Evolutionary conservation across 208 protist genomes (phyloP).

Genomic region (Leishmania arabica): DNA sequence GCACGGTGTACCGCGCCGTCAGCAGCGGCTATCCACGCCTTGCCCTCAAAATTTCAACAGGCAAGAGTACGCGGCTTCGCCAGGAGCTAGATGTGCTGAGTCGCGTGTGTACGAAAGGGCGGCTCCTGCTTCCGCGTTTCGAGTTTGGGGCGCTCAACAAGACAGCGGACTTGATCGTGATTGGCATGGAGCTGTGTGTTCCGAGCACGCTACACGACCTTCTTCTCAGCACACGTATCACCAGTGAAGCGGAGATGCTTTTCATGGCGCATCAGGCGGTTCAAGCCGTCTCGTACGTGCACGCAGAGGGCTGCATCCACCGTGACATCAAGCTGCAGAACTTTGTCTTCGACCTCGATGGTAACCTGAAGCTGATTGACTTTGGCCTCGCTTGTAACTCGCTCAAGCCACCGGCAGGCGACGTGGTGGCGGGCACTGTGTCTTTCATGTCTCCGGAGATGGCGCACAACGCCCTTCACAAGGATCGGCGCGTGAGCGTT

Average conservation of each 20-base stretch:
- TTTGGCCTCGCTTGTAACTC: slow-evolving; percentile 86
- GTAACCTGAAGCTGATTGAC: slow-evolving; percentile 91
- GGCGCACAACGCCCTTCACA: slow-evolving; percentile 89
- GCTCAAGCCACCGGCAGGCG: slow-evolving; percentile 73
- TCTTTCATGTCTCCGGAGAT: slow-evolving; percentile 94
- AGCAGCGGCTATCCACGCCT: slow-evolving; percentile 68
- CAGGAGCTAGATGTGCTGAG: slow-evolving; percentile 85
- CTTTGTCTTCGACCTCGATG: slow-evolving; percentile 89
- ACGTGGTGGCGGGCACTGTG: slow-evolving; percentile 89
- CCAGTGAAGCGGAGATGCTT: slow-evolving; percentile 84
- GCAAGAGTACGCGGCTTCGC: slow-evolving; percentile 74
- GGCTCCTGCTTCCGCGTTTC: slow-evolving; percentile 82
- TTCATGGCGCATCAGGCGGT: slow-evolving; percentile 92
- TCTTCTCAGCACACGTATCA: slow-evolving; percentile 74
- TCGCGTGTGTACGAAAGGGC: slow-evolving; percentile 84
- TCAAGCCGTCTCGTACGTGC: slow-evolving; percentile 89
- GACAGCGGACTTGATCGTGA: slow-evolving; percentile 70
- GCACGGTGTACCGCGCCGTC: slow-evolving; percentile 85
- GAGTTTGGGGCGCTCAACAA: slow-evolving; percentile 91
- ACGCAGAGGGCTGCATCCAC: slow-evolving; percentile 88
- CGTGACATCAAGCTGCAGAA: slow-evolving; percentile 93
- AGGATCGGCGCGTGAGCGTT: slow-evolving; percentile 78
- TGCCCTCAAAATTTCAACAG: slow-evolving; percentile 86
- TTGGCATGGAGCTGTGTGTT: slow-evolving; percentile 90
- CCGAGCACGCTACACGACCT: slow-evolving; percentile 89